phyloP scores from a whole-genome alignment of 345 rosid species.

The Abelmoschus esculentus region DNA sequence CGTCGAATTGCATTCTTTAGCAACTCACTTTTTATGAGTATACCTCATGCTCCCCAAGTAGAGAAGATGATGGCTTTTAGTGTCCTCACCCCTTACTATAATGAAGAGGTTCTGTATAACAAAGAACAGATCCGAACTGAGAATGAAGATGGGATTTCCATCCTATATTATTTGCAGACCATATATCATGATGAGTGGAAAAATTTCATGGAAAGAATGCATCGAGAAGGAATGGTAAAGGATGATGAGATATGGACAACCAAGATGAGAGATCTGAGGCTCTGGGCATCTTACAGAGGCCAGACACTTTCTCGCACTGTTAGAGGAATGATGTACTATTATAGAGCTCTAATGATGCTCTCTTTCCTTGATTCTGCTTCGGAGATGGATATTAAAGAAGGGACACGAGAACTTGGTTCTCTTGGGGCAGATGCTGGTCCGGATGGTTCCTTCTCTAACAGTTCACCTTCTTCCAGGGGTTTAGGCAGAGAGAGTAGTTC shows the following conservation, averaged over 20 bases:
- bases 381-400: slow-evolving; percentile 83
- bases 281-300: slow-evolving; percentile 98
- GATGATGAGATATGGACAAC: slow-evolving; percentile 64
- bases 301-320: slow-evolving; percentile 93
- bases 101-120: slow-evolving; percentile 82
- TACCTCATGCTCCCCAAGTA: slow-evolving; percentile 98
- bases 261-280: slow-evolving; percentile 82
- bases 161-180: slow-evolving; percentile 78
- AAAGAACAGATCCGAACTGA: slow-evolving; percentile 83
- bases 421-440: slow-evolving; percentile 44
- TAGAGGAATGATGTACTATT: slow-evolving; percentile 98
- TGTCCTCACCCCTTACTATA: slow-evolving; percentile 88
- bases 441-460: slow-evolving; percentile 32
- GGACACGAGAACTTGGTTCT: slow-evolving; percentile 69
- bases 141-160: slow-evolving; percentile 94
- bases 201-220: slow-evolving; percentile 92
- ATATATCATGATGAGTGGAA: slow-evolving; percentile 92
- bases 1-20: slow-evolving; percentile 94
- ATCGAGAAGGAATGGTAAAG: slow-evolving; percentile 64
- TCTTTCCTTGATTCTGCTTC: slow-evolving; percentile 97
- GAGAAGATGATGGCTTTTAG: slow-evolving; percentile 99
- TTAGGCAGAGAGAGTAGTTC: slow-evolving; percentile 64
- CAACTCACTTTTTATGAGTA: slow-evolving; percentile 91
- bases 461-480: slow-evolving; percentile 41
- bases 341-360: slow-evolving; percentile 90